A percentile compares a stretch with the other conserved stretches of the same genome.
Conservation (phyloP, 768 basidiomycete genomes). For the Lactarius akahatsu region DNA sequence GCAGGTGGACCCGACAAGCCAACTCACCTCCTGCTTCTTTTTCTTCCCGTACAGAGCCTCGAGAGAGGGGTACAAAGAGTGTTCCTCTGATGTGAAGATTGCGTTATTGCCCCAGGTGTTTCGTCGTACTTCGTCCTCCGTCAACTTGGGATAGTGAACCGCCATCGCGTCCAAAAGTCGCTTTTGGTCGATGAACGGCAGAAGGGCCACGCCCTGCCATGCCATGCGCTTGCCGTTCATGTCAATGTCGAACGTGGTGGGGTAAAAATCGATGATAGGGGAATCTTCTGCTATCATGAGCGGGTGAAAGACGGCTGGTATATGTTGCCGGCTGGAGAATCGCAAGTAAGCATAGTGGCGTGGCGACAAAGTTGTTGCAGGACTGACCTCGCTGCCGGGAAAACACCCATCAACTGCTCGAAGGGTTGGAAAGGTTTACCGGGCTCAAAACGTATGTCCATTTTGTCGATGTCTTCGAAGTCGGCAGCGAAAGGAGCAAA, state of each 20-base stretch:
- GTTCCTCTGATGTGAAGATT: constrained; percentile 80
- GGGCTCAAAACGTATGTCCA: constrained; percentile 75
- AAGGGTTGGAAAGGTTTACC: constrained; percentile 95
- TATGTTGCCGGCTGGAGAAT: constrained; percentile 72
- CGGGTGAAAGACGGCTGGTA: constrained; percentile 79
- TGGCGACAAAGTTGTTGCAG: not conserved
- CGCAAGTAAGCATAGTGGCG: constrained; percentile 12
- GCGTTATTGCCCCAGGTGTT: constrained; percentile 85
- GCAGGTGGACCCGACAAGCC: not conserved
- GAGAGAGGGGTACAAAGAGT: constrained; percentile 83
- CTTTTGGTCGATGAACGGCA: constrained; percentile 91
- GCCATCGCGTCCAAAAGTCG: constrained; percentile 85
- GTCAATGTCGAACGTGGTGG: constrained; percentile 87
- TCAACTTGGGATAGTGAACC: constrained; percentile 58
- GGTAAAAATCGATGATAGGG: constrained; percentile 96
- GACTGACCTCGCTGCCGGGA: constrained; percentile 84
- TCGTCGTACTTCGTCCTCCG: constrained; percentile 77
- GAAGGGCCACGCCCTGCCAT: constrained; percentile 96
- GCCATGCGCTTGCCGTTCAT: constrained; percentile 99
- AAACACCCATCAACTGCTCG: constrained; percentile 97
- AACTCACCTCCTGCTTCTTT: constrained; percentile 72
- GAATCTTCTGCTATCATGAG: constrained; percentile 88
- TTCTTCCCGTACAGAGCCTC: constrained; percentile 90
- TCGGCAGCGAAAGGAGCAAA: constrained; percentile 98
- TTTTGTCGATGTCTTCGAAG: constrained; percentile 73